Conservation (phyloP, 2,329 filamentous ascomycete genomes). For the Lachnum nothofagi region DNA sequence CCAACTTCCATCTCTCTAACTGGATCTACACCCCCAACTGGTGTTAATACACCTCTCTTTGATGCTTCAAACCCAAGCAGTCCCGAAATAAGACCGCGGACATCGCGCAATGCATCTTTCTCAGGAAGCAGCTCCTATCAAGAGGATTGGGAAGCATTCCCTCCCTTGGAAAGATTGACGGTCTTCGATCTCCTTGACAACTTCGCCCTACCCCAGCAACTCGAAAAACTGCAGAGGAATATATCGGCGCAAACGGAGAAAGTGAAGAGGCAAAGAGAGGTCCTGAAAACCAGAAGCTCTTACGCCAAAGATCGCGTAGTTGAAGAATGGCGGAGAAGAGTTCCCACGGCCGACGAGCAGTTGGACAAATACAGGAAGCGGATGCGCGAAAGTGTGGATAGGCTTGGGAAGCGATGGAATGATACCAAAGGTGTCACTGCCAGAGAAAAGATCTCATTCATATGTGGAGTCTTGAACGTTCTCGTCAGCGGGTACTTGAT, state of each 20-base stretch:
- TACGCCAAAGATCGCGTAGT: constrained; percentile 84
- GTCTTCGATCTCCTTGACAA: constrained; percentile 94
- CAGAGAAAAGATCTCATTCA: constrained; percentile 93
- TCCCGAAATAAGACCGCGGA: constrained; percentile 52
- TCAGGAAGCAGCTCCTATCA: constrained; percentile 82
- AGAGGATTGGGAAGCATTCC: constrained; percentile 81
- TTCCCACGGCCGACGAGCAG: constrained; percentile 85
- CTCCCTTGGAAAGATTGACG: constrained; percentile 81
- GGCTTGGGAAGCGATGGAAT: constrained; percentile 78
- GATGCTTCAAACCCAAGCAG: constrained; percentile 44
- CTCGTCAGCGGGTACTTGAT: constrained; percentile 94
- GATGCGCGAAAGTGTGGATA: constrained; percentile 85
- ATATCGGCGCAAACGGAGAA: constrained; percentile 79
- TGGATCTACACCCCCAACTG: constrained; percentile 44
- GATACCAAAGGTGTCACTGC: constrained; percentile 82
- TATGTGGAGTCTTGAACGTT: constrained; percentile 93
- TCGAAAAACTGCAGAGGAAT: constrained; percentile 84
- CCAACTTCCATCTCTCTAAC: constrained; percentile 33
- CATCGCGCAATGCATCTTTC: constrained; percentile 75
- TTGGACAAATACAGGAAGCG: constrained; percentile 83
- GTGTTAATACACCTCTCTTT: constrained; percentile 48
- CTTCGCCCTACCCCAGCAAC: constrained; percentile 78
- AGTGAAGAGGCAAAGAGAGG: constrained; percentile 76
- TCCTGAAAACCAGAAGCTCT: constrained; percentile 67
- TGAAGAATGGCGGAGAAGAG: constrained; percentile 82